Base-by-base conservation (phyloP, 106 monocot species). In the Narthecium ossifragum region DNA sequence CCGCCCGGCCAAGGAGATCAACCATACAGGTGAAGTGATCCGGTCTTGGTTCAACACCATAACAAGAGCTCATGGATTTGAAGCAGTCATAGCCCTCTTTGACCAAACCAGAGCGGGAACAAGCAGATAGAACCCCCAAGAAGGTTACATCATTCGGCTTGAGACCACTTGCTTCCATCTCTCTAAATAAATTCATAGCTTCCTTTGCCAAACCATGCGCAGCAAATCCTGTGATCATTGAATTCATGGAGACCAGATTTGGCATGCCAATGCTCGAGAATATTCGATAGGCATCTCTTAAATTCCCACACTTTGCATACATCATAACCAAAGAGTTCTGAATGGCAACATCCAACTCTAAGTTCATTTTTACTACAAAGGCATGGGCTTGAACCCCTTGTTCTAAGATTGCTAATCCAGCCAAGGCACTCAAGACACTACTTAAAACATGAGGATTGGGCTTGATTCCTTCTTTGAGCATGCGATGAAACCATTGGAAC, bases 271-370 rank as follows among this genome's bases (percentile, higher is more conserved):
- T 73, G 22, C 38, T 34, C 55, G 71, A 65, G 40, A 79, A 85
- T 17, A 73, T 62, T 26, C 31, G 26, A 56, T 56, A 58, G 6
- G 79, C 71, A 57, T 61, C 69, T 20, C 24, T 14, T 8, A 85
- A 28, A 55, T 64, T 72, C 20, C 79, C 84, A 34, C 75, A 85
- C 57, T 85, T 85, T 6, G 84, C 68, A 29, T 85, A 85, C 84
- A 85, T 79, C 10, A 79, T 79, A 45, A 85, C 54, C 18, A 85
- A 47, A 1, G 79, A 72, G 55, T 63, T 68, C 18, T 72, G 84
- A 12, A 79, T 51, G 20, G 59, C 63, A 14, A 57, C 50, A 50
- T 79, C 75, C 2, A 40, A 57, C 31, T 79, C 73, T 21, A 79
- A 65, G 21, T 33, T 36, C 55, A 66, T 69, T 45, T 85, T 85